Conservation (phyloP, 2,329 filamentous ascomycete genomes). For the Pseudohalonectria lignicola region DNA sequence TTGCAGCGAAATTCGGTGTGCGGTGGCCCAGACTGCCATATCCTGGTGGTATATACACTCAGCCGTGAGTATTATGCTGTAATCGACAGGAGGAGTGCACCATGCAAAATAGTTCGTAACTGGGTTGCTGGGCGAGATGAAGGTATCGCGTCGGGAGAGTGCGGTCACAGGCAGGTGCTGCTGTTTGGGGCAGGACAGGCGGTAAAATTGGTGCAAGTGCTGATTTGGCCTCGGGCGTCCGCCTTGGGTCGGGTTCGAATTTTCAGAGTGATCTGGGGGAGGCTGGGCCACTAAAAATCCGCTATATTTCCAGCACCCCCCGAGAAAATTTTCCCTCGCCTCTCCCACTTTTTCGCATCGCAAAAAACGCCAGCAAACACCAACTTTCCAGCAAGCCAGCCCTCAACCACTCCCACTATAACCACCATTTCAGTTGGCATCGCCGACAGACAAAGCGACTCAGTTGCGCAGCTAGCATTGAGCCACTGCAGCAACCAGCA, state of each 20-base stretch:
- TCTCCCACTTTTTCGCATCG: background rate
- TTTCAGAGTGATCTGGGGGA: background rate
- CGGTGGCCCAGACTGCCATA: background rate
- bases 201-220: background rate
- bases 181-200: background rate
- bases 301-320: background rate
- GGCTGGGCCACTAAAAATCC: slow-evolving; percentile 1
- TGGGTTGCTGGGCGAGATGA: background rate
- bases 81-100: background rate
- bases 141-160: background rate
- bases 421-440: background rate
- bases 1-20: background rate
- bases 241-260: background rate
- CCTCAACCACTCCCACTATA: background rate
- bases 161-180: background rate
- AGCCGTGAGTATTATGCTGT: background rate
- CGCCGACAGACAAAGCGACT: background rate
- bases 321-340: background rate
- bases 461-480: background rate
- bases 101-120: background rate
- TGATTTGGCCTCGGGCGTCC: no score
- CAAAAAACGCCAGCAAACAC: background rate
- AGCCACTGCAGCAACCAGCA: background rate
- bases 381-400: background rate
- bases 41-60: background rate